Evolutionary conservation across 2,329 filamentous ascomycete genomes (phyloP).

Genomic region (Xylariaceae sp.): DNA sequence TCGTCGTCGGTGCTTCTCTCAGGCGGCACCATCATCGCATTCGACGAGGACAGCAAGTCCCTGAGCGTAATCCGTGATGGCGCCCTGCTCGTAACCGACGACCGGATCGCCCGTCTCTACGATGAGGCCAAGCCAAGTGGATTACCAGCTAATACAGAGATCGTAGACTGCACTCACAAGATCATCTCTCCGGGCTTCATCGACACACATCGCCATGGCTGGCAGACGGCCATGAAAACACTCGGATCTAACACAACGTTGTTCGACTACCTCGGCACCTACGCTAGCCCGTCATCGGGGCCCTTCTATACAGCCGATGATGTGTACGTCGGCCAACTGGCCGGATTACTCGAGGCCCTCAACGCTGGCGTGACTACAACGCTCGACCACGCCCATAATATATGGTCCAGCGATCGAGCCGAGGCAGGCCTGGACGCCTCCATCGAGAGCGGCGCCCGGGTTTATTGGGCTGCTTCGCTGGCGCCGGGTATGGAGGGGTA

Average conservation of each 20-base stretch:
- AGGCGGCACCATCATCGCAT: conserved; percentile 32
- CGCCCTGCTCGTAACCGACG: conserved; percentile 35
- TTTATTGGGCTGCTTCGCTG: conserved; percentile 46
- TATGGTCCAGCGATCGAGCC: conserved; percentile 40
- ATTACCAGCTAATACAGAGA: conserved; percentile 33
- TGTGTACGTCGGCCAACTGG: conserved; percentile 44
- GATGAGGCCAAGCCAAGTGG: conserved; percentile 20
- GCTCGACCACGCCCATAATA: conserved; percentile 51
- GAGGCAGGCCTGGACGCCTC: conserved; percentile 44
- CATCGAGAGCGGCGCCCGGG: conserved; percentile 45
- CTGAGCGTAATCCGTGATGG: conserved; percentile 31
- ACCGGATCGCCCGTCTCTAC: conserved; percentile 34
- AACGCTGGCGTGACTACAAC: conserved; percentile 51
- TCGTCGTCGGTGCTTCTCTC: conserved; percentile 28
- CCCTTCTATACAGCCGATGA: conserved; percentile 40
- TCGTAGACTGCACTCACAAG: conserved; percentile 47
- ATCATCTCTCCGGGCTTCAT: conserved; percentile 54
- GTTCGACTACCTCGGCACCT: conserved; percentile 44
- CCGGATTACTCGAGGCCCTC: conserved; percentile 47
- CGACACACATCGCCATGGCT: conserved; percentile 53
- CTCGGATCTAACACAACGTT: conserved; percentile 49
- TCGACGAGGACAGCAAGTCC: conserved; percentile 24
- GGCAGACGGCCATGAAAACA: conserved; percentile 54
- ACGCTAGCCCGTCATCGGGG: conserved; percentile 34
- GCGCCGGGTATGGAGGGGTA: conserved; percentile 36